Evolutionary conservation across 768 basidiomycete genomes (phyloP).

Genomic region (Plicaturopsis crispa): DNA sequence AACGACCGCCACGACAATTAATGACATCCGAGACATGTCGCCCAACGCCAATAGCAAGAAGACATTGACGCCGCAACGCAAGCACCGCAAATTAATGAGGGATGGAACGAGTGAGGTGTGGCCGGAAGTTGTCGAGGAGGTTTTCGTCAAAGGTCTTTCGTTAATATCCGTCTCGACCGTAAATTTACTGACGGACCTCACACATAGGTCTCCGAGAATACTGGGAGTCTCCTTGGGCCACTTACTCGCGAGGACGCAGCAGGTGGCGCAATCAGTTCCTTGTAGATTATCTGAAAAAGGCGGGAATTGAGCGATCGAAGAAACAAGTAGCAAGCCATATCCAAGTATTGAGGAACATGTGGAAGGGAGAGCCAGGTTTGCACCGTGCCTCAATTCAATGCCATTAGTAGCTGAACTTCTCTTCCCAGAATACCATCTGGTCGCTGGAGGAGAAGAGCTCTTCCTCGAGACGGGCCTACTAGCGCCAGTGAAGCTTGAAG

Average conservation of each 20-base stretch:
- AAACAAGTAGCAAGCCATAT: conserved; percentile 90
- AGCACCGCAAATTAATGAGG: conserved; percentile 80
- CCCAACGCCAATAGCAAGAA: too few relatives aligned
- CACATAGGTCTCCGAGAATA: conserved; percentile 62
- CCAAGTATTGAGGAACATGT: conserved; percentile 81
- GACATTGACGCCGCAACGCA: conserved; percentile 61
- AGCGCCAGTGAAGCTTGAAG: conserved; percentile 50
- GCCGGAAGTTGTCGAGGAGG: conserved; percentile 70
- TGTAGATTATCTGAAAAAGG: conserved; percentile 69
- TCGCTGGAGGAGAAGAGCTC: conserved; percentile 75
- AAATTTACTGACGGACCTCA: conserved; percentile 6
- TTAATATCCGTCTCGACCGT: too few relatives aligned
- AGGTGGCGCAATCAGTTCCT: conserved; percentile 83
- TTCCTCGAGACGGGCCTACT: conserved; percentile 41
- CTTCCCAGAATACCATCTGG: conserved; percentile 60
- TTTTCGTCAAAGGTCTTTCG: conserved; percentile 64
- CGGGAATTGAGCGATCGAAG: conserved; percentile 67
- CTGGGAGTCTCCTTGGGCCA: conserved; percentile 77
- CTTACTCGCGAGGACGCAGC: conserved; percentile 71
- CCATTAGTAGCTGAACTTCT: neutral
- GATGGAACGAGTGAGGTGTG: conserved; percentile 75
- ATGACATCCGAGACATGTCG: neutral
- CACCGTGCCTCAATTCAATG: neutral
- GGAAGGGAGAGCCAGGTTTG: conserved; percentile 74
- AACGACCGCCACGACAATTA: neutral